Base-by-base conservation (phyloP, 495 filamentous ascomycete genomes). In the Neurospora hispaniola region DNA sequence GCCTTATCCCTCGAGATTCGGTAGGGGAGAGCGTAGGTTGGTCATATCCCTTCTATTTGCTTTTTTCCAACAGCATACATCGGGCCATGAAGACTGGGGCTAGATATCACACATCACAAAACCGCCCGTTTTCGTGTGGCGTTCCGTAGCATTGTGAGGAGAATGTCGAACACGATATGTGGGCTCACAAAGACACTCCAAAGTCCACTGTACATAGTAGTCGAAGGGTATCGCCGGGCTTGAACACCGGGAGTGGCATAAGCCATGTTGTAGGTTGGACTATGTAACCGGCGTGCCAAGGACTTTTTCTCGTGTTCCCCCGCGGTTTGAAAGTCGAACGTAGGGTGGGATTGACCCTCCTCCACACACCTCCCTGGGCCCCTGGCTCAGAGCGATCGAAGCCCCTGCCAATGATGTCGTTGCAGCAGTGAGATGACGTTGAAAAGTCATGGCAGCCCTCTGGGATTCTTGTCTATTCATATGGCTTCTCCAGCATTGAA, bases 371-470 rank as follows among this genome's bases (percentile, higher is more conserved):
- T 41, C 54, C 54, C 23, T 66, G 27, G 3, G 54, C 54, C 54
- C 54, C 27, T 35, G 54, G 54, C 27, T 18, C 54, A 38, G 42
- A 46, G 44, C 35, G 71, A 59, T 59, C 27, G 38, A 5, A 59
- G 42, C 69, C 77, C 76, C 74, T 77, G 77, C 70, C 76, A 73
- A 76, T 79, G 77, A 79, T 74, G 74, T 77, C 76, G 73, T 69
- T 43, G 35, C 59, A 23, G 48, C 59, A 62, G 54, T 41, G 71
- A 70, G 54, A 73, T 72, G 74, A 71, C 73, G 74, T 70, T 69
- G 48, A 40, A 35, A 40, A 71, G 70, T 39, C 68, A 42, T 73
- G 74, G 72, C 71, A 73, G 73, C 42, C 44, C 18, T 23, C 12
- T 44, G 44, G 27, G 18, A 12, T 27, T 66, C 46, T 69, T 73